Base-by-base conservation (phyloP, 1,139 yeast genomes). In the Diutina mesorugosa region DNA sequence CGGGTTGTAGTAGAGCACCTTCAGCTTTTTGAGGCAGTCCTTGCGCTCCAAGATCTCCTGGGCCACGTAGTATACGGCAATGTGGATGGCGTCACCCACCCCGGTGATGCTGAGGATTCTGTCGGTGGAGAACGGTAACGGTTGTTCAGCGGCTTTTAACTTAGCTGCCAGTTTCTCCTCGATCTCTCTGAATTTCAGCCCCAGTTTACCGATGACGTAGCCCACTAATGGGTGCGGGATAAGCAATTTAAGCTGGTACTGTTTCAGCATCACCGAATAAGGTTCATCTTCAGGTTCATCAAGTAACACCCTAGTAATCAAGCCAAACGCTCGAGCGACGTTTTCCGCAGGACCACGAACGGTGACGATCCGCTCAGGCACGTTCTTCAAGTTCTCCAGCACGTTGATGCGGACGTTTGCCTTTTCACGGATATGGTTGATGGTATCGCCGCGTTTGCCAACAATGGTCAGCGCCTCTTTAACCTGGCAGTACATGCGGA, bases 151-250 rank as follows among this genome's bases (percentile, higher is more conserved):
- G 1, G 96, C 95, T 61, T 80, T 81, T 58, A 90, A 75, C 60
- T 81, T 79, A 3, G 96, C 95, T 4, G 95, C 91, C 8, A 96
- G 87, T 58, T 80, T 79, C 58, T 86, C 91, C 69, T 89, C 96
- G 62, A 90, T 87, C 67, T 89, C 95, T 60, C 90, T 76, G 65
- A 90, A 84, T 61, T 83, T 80, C 18, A 80, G 72, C 10, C 96
- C 96, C 58, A 78, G 84, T 64, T 85, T 85, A 14, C 97, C 97
- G 62, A 90, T 90, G 55, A 90, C 78, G 62, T 80, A 85, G 0
- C 96, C 96, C 73, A 89, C 87, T 66, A 87, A 72, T 2, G 87
- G 84, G 67, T 89, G 93, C 2, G 97, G 96, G 46, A 90, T 77
- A 57, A 90, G 71, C 18, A 90, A 66, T 60, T 84, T 78, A 61